phyloP scores from a whole-genome alignment of 805 yeast genomes.

The Saccharomycopsis fodiens region DNA sequence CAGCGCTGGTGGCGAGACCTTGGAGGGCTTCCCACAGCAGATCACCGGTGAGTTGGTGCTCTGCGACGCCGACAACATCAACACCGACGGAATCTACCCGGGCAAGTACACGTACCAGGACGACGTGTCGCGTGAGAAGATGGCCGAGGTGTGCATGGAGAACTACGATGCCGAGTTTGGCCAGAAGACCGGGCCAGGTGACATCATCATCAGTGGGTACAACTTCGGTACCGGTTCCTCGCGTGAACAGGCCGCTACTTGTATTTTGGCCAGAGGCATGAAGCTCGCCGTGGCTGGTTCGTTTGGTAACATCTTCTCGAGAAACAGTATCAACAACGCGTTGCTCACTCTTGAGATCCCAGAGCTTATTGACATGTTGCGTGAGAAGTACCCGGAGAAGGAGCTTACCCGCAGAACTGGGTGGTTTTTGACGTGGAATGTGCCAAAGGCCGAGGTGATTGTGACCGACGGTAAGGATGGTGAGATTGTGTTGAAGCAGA shows the following conservation, averaged over 20 bases:
- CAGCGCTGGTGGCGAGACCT: slow-evolving; percentile 54
- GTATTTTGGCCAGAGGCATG: slow-evolving; percentile 89
- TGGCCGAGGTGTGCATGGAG: slow-evolving; percentile 99
- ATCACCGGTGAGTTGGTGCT: slow-evolving; percentile 88
- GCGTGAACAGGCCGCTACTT: slow-evolving; percentile 99
- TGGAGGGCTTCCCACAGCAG: slow-evolving; percentile 85
- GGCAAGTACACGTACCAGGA: slow-evolving; percentile 99
- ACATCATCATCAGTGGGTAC: slow-evolving; percentile 85
- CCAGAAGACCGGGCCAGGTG: slow-evolving; percentile 73
- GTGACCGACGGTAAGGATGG: slow-evolving; percentile 61
- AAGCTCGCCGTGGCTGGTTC: slow-evolving; percentile 93
- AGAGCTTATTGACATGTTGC: slow-evolving; percentile 64
- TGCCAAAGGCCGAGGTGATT: slow-evolving; percentile 70
- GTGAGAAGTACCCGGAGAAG: slow-evolving; percentile 54
- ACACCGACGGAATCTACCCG: slow-evolving; percentile 98
- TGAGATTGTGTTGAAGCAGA: slow-evolving; percentile 59
- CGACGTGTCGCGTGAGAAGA: slow-evolving; percentile 86
- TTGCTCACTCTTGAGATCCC: slow-evolving; percentile 91
- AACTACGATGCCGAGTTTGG: slow-evolving; percentile 91
- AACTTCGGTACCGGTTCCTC: slow-evolving; percentile 98
- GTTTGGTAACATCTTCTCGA: slow-evolving; percentile 90
- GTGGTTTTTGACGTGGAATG: slow-evolving; percentile 90
- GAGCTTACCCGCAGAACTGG: slow-evolving; percentile 94
- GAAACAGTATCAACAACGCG: slow-evolving; percentile 96
- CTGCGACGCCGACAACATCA: slow-evolving; percentile 94